Evolutionary conservation across 306 rosid genomes (phyloP).

Genomic region (Lithocarpus polystachyus): DNA sequence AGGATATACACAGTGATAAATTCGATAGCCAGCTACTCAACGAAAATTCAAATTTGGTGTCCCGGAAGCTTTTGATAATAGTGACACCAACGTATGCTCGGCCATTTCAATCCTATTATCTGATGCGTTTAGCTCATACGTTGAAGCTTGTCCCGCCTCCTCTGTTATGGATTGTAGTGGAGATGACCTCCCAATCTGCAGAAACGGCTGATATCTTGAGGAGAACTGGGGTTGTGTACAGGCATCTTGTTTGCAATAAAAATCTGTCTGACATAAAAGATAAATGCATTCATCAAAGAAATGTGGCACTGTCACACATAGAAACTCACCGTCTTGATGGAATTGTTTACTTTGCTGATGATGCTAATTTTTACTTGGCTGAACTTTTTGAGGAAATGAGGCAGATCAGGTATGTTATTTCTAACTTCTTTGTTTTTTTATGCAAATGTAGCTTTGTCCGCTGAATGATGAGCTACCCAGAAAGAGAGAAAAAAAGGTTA

Average conservation of each 20-base stretch:
- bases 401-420: conserved; percentile 65
- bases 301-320: conserved; percentile 70
- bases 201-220: conserved; percentile 74
- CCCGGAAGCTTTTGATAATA: conserved; percentile 68
- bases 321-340: conserved; percentile 91
- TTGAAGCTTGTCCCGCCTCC: conserved; percentile 60
- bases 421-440: conserved; percentile 4
- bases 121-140: conserved; percentile 67
- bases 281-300: conserved; percentile 61
- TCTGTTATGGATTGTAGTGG: conserved; percentile 87
- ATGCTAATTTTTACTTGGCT: conserved; percentile 49
- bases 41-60: conserved; percentile 39
- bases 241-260: conserved; percentile 68
- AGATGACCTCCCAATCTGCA: conserved; percentile 72
- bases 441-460: background rate
- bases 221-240: conserved; percentile 72
- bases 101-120: conserved; percentile 67
- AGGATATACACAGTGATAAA: conserved; percentile 25
- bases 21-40: conserved; percentile 10
- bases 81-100: conserved; percentile 64
- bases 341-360: conserved; percentile 82
- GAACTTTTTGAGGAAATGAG: conserved; percentile 79
- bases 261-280: conserved; percentile 54
- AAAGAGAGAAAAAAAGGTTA: background rate
- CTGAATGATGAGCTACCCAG: background rate